A percentile compares a stretch with the other conserved stretches of the same genome.
Evolutionary conservation across 495 filamentous ascomycete genomes (phyloP).

Genomic region (Aspergillus mulundensis): DNA sequence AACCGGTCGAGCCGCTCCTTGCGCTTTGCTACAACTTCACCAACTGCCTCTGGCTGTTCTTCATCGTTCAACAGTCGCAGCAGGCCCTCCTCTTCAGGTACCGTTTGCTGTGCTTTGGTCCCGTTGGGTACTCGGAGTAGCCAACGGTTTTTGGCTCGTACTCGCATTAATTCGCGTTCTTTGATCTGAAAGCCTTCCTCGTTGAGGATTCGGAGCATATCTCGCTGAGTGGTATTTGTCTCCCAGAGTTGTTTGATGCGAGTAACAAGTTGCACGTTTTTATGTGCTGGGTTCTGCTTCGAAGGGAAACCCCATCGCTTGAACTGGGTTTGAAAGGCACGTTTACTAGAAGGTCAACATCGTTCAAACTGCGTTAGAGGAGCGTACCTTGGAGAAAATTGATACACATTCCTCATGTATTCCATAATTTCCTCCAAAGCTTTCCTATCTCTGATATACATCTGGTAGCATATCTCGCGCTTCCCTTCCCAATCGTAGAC

Average conservation of each 20-base stretch:
- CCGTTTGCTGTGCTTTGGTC: conserved; percentile 40
- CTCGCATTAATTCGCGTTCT: conserved; percentile 60
- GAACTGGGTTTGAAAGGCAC: conserved; percentile 69
- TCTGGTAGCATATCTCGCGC: conserved; percentile 60
- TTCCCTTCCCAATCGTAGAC: conserved; percentile 74
- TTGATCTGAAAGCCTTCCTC: conserved; percentile 69
- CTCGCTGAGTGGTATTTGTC: conserved; percentile 59
- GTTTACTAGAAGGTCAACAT: conserved; percentile 50
- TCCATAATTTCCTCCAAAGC: conserved; percentile 65
- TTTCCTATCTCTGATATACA: conserved; percentile 71
- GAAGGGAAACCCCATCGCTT: conserved; percentile 74
- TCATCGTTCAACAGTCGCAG: conserved; percentile 34
- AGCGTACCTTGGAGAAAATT: conserved; percentile 62
- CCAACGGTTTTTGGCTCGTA: conserved; percentile 63
- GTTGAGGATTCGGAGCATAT: conserved; percentile 68
- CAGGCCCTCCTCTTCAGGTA: conserved; percentile 37
- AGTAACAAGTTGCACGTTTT: conserved; percentile 59
- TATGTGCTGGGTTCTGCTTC: conserved; percentile 66
- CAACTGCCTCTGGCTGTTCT: conserved; percentile 32
- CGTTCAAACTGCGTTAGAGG: too few species aligned
- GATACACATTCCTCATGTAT: conserved; percentile 54
- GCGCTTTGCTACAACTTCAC: conserved; percentile 51
- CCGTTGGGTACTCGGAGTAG: conserved; percentile 57
- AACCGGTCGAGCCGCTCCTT: conserved; percentile 53
- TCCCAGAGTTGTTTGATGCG: conserved; percentile 76